Conservation (phyloP, 768 basidiomycete genomes). For the Hemileccinum rubropunctum region DNA sequence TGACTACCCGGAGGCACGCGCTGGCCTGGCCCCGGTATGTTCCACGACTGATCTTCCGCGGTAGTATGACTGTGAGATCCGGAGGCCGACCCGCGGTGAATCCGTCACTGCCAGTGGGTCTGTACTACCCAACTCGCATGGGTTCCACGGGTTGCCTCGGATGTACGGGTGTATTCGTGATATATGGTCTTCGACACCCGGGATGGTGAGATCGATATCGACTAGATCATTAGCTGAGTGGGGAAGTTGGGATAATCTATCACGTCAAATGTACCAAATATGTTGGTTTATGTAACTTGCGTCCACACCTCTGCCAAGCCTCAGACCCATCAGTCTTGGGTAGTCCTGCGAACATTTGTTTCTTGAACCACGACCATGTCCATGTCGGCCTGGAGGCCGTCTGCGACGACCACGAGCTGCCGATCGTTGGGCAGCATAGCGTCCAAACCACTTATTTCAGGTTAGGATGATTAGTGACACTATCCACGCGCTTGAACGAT, state of each 20-base stretch:
- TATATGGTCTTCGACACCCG: background rate
- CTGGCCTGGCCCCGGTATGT: background rate
- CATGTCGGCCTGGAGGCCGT: conserved; percentile 31
- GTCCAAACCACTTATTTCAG: conserved; percentile 22
- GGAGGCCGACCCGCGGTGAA: conserved; percentile 3
- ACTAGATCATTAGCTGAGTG: conserved; percentile 8
- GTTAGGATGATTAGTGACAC: conserved; percentile 10
- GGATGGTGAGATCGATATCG: too few species aligned
- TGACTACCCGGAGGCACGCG: background rate
- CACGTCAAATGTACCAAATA: too few species aligned
- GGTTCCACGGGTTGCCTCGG: conserved; percentile 14
- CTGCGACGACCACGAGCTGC: conserved; percentile 21
- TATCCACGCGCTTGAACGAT: conserved; percentile 1
- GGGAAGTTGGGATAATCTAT: conserved; percentile 1
- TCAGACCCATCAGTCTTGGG: too few species aligned
- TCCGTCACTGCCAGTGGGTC: background rate
- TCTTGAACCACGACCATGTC: conserved; percentile 29
- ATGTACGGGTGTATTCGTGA: background rate
- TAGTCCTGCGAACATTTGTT: conserved; percentile 16
- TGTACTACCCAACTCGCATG: conserved; percentile 1
- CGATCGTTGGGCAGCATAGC: conserved; percentile 17
- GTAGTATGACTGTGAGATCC: conserved; percentile 10
- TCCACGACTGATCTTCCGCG: background rate
- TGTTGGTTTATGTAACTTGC: conserved; percentile 25
- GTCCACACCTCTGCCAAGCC: conserved; percentile 8